Evolutionary conservation across 352 stramenopile species (phyloP).

Genomic region (Phytopythium sindhum): DNA sequence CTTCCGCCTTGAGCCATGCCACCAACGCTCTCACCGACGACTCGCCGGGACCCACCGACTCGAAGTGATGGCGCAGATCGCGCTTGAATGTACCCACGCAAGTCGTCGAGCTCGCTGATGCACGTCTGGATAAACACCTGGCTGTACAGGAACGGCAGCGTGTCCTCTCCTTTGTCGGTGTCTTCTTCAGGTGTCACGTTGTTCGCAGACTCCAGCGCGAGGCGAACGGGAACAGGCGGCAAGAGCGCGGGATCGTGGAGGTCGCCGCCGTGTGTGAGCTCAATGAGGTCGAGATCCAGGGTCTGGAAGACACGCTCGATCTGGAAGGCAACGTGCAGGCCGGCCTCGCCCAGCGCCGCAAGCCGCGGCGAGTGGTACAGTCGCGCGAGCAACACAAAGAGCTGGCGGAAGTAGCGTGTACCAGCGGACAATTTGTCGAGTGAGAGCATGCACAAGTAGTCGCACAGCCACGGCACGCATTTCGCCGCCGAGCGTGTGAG

Average conservation of each 20-base stretch:
- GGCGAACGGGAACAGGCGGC: slow-evolving; percentile 13
- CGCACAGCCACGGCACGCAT: slow-evolving; percentile 61
- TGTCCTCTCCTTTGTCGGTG: slow-evolving; percentile 23
- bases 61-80: slow-evolving; percentile 34
- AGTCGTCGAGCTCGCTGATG: slow-evolving; percentile 50
- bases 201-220: slow-evolving; percentile 10
- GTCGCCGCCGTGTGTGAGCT: slow-evolving; percentile 11
- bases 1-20: neutral
- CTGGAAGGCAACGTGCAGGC: slow-evolving; percentile 53
- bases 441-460: slow-evolving; percentile 61
- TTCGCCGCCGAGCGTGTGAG: slow-evolving; percentile 36
- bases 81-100: slow-evolving; percentile 56
- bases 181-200: slow-evolving; percentile 10
- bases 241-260: slow-evolving; percentile 16
- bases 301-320: slow-evolving; percentile 56
- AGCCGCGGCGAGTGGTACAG: slow-evolving; percentile 47
- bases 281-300: slow-evolving; percentile 24
- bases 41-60: slow-evolving; percentile 11
- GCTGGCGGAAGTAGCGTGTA: slow-evolving; percentile 49
- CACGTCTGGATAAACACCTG: slow-evolving; percentile 67
- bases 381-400: slow-evolving; percentile 35
- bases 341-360: slow-evolving; percentile 43
- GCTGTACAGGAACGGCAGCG: slow-evolving; percentile 60
- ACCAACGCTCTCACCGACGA: slow-evolving; percentile 3
- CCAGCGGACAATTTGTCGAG: slow-evolving; percentile 43